Base-by-base conservation (phyloP, 768 basidiomycete genomes). In the Dioszegia crocea region DNA sequence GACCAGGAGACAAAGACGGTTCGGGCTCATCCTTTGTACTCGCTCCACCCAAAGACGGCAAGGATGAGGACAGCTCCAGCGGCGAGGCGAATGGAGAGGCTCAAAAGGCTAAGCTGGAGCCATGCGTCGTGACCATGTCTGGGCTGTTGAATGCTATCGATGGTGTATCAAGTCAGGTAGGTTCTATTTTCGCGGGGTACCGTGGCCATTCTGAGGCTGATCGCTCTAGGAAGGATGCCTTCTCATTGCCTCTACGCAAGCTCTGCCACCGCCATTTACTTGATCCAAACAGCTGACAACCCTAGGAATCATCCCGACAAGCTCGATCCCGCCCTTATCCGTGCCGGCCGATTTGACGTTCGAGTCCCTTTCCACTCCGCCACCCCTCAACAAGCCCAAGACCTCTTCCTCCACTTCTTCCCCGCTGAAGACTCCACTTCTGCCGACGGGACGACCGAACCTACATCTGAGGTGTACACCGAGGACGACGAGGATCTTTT, bases 271-370 rank as follows among this genome's bases (percentile, higher is more conserved):
- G 17, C 14, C 29, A 17, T 41, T 29, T 11, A 16, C 27, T n/a
- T 10, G 30, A 40, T 3, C 11, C 16, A 23, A n/a, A 21, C 27
- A 14, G 38, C 51, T 56, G 54, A 56, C 41, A 6, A 11, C 14
- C 11, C 19, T 64, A 89, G 88, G 0, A 93, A 93, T 76, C 91
- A 93, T 70, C 80, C 91, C n/a, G 89, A 92, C 67, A 84, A 87
- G 31, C 83, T 94, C 0, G 91, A 94, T 66, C 88, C 90, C 3
- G 91, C 91, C 0, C 83, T 94, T 11, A 88, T 86, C n/a, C 86
- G 91, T 53, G 89, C 91, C 4, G 91, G 91, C 17, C 57, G 74
- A 86, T 93, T 78, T 63, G 91, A 93, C 69, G 88, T 94, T 8
- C 89, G 88, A 85, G 83, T 93, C 45, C 88, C 91, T 75, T 93